These are phyloP conservation scores for Kuraishia cidri DNA, from an alignment of 805 yeast species.

Conservation along the genomic window DNA sequence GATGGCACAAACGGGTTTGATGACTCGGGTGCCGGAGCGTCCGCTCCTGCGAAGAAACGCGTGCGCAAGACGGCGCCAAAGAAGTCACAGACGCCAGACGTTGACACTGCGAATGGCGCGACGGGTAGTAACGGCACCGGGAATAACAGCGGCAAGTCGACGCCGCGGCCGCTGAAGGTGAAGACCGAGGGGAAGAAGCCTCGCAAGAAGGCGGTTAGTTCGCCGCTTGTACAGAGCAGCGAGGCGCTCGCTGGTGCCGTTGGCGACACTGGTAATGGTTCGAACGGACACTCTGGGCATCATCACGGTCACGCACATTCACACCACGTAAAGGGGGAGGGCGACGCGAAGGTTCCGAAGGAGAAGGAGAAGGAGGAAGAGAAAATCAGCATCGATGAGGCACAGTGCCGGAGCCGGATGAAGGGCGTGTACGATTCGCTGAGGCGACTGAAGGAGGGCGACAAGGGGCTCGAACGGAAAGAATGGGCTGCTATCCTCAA, in stretches of 20 bases:
- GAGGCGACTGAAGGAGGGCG: slow-evolving; percentile 59
- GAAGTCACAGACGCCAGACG: slow-evolving; percentile 4
- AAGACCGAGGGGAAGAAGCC: not conserved
- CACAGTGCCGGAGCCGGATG: slow-evolving; percentile 48
- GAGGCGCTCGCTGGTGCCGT: not conserved
- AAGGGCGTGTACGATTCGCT: slow-evolving; percentile 63
- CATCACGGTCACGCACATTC: no score
- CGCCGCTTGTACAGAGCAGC: not conserved
- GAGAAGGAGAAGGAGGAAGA: slow-evolving; percentile 10
- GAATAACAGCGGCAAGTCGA: slow-evolving; percentile 3
- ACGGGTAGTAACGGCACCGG: not conserved
- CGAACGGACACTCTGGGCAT: no score
- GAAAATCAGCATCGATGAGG: slow-evolving; percentile 75
- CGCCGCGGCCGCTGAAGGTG: slow-evolving; percentile 1
- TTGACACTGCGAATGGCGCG: not conserved
- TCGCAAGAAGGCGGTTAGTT: not conserved
- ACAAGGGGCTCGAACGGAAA: slow-evolving; percentile 61
- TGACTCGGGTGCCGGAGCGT: not conserved
- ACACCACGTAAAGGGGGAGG: slow-evolving; percentile 4
- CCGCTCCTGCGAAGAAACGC: slow-evolving; percentile 9
- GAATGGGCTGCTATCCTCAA: slow-evolving; percentile 72
- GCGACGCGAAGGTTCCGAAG: slow-evolving; percentile 5
- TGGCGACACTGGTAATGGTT: not conserved
- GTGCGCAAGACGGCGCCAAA: slow-evolving; percentile 10
- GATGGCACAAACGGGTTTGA: slow-evolving; percentile 10